Percentiles rank a stretch among this genome's conserved stretches.
Conservation (phyloP, 1,284 basidiomycete genomes). For the Naganishia sp. region DNA sequence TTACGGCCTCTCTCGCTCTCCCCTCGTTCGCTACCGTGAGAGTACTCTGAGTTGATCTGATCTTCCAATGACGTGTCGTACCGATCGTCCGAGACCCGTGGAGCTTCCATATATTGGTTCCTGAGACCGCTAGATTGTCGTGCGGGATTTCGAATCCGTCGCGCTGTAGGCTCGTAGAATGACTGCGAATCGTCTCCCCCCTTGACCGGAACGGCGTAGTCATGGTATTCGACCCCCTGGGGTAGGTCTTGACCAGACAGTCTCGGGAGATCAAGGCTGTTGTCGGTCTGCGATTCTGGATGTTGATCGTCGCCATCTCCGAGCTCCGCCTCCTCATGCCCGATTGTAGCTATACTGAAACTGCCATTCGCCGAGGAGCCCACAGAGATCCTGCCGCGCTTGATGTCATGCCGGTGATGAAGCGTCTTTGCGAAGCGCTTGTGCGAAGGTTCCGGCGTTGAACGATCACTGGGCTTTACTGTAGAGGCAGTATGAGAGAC, state of each 20-base stretch:
- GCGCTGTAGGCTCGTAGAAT: conserved; percentile 9
- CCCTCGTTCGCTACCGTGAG: conserved; percentile 4
- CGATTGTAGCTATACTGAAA: conserved; percentile 21
- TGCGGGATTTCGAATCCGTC: neutral
- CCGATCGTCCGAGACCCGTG: conserved; percentile 8
- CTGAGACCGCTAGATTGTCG: neutral
- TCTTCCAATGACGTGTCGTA: conserved; percentile 22
- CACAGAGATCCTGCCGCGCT: conserved; percentile 7
- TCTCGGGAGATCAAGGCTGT: conserved; percentile 21
- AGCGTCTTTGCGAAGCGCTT: conserved; percentile 14
- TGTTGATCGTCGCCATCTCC: neutral
- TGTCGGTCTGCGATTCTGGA: conserved; percentile 6
- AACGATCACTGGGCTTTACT: neutral
- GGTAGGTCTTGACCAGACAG: conserved; percentile 11
- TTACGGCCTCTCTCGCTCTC: conserved; percentile 21
- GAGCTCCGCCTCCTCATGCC: conserved; percentile 6
- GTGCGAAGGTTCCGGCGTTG: neutral
- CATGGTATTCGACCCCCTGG: neutral
- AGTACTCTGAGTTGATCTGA: conserved; percentile 16
- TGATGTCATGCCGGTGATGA: conserved; percentile 6
- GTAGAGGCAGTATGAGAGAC: neutral
- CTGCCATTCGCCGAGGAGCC: conserved; percentile 19
- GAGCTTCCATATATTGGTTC: neutral
- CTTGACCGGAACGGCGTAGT: conserved; percentile 23
- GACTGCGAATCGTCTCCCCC: conserved; percentile 9